Evolutionary conservation across 768 basidiomycete genomes (phyloP).

Genomic region (Rhodotorula kratochvilovae): DNA sequence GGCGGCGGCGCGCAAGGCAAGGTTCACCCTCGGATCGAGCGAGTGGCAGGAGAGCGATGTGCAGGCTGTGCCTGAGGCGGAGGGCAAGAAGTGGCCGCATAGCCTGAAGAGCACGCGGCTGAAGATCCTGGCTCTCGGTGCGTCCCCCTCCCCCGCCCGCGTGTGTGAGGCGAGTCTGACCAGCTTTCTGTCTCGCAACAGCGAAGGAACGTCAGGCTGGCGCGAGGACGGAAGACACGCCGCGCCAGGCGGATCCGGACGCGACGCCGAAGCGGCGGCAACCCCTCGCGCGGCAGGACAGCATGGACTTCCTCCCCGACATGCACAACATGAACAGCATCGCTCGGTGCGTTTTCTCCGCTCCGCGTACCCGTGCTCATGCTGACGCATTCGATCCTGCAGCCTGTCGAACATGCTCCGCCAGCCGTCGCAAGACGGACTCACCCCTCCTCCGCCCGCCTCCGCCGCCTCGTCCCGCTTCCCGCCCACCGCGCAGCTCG

Average conservation of each 20-base stretch:
- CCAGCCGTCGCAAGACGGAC: constrained; percentile 8
- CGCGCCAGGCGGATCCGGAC: constrained; percentile 19
- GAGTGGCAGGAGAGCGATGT: background rate
- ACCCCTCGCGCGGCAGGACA: constrained; percentile 18
- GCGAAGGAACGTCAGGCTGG: constrained; percentile 20
- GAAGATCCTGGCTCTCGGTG: constrained; percentile 31
- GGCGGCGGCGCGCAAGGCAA: background rate
- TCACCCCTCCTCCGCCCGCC: background rate
- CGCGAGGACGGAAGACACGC: constrained; percentile 16
- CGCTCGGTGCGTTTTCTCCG: constrained; percentile 14
- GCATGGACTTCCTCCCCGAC: constrained; percentile 35
- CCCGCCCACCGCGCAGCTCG: constrained; percentile 1
- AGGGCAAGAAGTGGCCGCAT: constrained; percentile 13
- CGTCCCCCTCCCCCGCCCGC: background rate
- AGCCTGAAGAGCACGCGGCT: constrained; percentile 18
- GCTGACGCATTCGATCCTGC: no score
- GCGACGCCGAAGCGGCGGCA: constrained; percentile 30
- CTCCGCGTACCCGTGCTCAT: background rate
- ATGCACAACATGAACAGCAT: constrained; percentile 14
- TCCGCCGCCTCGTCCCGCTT: background rate
- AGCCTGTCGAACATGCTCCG: constrained; percentile 33
- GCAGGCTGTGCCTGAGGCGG: constrained; percentile 1
- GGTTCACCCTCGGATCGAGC: background rate
- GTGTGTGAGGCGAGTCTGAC: no score
- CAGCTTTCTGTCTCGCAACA: background rate